Conservation (phyloP, 2,329 filamentous ascomycete genomes). For the Teratosphaeria gauchensis region DNA sequence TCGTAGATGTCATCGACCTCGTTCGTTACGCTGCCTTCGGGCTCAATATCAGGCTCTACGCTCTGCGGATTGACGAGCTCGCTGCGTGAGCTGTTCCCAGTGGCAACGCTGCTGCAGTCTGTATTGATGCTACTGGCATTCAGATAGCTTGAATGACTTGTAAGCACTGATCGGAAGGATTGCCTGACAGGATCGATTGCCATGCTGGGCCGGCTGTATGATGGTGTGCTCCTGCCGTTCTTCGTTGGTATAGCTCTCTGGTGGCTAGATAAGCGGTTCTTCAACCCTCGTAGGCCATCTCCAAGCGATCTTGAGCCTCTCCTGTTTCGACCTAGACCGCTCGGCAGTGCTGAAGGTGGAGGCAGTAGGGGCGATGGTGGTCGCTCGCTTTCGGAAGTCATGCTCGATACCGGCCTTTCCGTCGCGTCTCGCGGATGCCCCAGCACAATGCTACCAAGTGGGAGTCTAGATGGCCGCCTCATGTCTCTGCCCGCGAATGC, state of each 20-base stretch:
- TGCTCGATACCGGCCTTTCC: conserved; percentile 2
- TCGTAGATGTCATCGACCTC: conserved; percentile 46
- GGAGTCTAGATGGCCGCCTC: conserved; percentile 18
- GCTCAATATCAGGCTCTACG: conserved; percentile 30
- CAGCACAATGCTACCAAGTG: conserved; percentile 17
- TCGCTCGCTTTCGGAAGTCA: background rate
- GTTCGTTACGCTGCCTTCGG: conserved; percentile 45
- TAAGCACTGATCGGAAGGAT: conserved; percentile 52
- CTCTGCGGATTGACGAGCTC: conserved; percentile 51
- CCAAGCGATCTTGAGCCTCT: conserved; percentile 14
- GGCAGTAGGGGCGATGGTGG: conserved; percentile 17
- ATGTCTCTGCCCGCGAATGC: conserved; percentile 23
- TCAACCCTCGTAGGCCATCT: conserved; percentile 18
- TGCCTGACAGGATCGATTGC: conserved; percentile 36
- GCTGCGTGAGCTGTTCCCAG: conserved; percentile 66
- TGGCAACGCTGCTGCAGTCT: conserved; percentile 72
- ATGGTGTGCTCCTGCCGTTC: conserved; percentile 18
- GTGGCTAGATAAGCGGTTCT: conserved; percentile 12
- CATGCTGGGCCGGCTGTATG: conserved; percentile 25
- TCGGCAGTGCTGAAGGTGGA: conserved; percentile 2
- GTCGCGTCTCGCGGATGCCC: conserved; percentile 5
- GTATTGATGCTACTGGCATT: conserved; percentile 53
- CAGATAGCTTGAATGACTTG: conserved; percentile 47
- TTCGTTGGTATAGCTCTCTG: conserved; percentile 22
- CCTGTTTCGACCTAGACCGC: conserved; percentile 3